Evolutionary conservation across 306 rosid species (phyloP).

Genomic region (Sesbania bispinosa): DNA sequence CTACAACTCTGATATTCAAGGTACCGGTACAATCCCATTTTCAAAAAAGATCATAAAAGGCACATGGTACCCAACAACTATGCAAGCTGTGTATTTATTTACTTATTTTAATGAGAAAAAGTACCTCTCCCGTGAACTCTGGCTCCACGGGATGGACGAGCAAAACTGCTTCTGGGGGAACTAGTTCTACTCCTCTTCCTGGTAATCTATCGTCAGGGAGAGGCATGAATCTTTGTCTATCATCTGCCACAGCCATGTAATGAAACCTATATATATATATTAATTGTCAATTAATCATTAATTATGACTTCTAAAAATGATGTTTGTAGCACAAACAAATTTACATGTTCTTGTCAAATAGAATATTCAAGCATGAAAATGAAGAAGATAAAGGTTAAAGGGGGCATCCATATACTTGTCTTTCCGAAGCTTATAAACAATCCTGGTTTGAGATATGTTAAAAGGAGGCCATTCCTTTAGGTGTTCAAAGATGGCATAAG

Average conservation of each 20-base stretch:
- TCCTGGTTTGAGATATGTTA: conserved; percentile 72
- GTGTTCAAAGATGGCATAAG: conserved; percentile 71
- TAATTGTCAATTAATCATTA: too few species aligned
- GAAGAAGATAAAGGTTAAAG: too few species aligned
- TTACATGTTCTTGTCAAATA: not conserved
- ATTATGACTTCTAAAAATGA: not conserved
- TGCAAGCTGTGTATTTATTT: too few species aligned
- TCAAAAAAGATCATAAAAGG: too few species aligned
- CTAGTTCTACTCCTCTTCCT: conserved; percentile 47
- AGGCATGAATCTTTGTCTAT: conserved; percentile 76
- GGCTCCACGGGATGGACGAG: conserved; percentile 68
- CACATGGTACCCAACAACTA: too few species aligned
- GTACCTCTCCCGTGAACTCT: conserved; percentile 66
- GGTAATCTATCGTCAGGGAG: conserved; percentile 63
- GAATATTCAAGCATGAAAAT: not conserved
- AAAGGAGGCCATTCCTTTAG: conserved; percentile 72
- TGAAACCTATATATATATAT: conserved; percentile 42
- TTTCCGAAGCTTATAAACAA: conserved; percentile 64
- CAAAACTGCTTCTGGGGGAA: conserved; percentile 70
- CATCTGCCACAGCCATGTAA: conserved; percentile 60
- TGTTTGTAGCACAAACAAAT: not conserved
- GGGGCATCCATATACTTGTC: conserved; percentile 45
- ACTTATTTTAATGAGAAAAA: too few species aligned
- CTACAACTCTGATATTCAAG: too few species aligned
- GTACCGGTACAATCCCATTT: too few species aligned